A percentile compares a stretch with the other conserved stretches of the same genome.
phyloP scores from a whole-genome alignment of 1,284 basidiomycete species.

The Sporisorium graminicola region DNA sequence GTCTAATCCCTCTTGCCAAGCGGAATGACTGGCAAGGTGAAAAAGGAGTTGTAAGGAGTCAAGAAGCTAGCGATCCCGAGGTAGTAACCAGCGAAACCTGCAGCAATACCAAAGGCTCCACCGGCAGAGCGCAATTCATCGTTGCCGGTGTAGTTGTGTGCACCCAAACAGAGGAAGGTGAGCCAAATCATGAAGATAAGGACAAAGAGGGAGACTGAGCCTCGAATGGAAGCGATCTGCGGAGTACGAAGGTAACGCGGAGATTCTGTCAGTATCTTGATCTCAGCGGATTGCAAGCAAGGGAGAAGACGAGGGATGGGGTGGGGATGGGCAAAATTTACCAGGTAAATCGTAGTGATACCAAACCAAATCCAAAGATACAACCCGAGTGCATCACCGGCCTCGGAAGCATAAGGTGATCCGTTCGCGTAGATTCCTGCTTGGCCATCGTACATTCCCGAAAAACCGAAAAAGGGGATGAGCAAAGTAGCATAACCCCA shows the following conservation, averaged over 20 bases:
- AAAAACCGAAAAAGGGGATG: constrained; percentile 56
- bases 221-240: constrained; percentile 34
- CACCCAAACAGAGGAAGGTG: constrained; percentile 41
- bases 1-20: constrained; percentile 39
- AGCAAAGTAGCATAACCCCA: constrained; percentile 59
- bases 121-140: constrained; percentile 31
- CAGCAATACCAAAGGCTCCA: constrained; percentile 53
- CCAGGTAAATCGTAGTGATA: constrained; percentile 56
- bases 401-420: constrained; percentile 37
- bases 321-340: too few species aligned
- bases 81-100: constrained; percentile 55
- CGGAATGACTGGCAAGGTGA: constrained; percentile 52
- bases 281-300: too few species aligned
- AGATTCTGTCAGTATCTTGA: too few species aligned
- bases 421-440: constrained; percentile 43
- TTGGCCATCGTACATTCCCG: constrained; percentile 47
- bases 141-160: constrained; percentile 32
- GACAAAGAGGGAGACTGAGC: constrained; percentile 44
- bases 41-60: constrained; percentile 50
- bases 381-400: constrained; percentile 36
- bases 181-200: constrained; percentile 48
- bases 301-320: too few species aligned
- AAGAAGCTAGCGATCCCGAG: constrained; percentile 51
- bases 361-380: constrained; percentile 59
- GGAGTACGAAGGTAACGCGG: too few species aligned